Percentiles rank a stretch among this genome's conserved stretches.
Evolutionary conservation across 305 asterid genomes (phyloP).

Genomic region (Ajuga reptans): DNA sequence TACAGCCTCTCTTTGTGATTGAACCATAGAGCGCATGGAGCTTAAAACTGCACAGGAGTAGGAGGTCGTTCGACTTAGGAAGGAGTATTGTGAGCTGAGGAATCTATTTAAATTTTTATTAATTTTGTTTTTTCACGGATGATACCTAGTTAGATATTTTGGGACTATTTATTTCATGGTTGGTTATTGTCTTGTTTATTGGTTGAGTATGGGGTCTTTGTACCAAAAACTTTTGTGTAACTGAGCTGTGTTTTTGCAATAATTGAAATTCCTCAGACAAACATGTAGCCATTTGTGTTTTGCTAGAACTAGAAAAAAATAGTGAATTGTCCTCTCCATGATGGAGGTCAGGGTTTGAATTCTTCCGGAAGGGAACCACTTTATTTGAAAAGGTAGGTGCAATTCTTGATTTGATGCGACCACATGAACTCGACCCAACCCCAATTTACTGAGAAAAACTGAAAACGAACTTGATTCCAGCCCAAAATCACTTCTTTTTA

Average conservation of each 20-base stretch:
- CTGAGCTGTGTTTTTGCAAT: slow-evolving; percentile 9
- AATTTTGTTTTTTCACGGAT: slow-evolving; percentile 20
- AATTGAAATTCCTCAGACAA: background rate
- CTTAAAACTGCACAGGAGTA: slow-evolving; percentile 20
- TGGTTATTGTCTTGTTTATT: slow-evolving; percentile 3
- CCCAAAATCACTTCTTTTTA: no score
- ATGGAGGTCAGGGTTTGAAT: no score
- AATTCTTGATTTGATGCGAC: no score
- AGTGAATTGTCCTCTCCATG: no score
- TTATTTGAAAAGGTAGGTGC: no score
- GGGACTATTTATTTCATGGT: no score
- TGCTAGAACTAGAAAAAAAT: no score
- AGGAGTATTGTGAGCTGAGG: slow-evolving; percentile 22
- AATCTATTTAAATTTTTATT: slow-evolving; percentile 22
- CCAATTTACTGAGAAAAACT: no score
- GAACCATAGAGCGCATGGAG: slow-evolving; percentile 39
- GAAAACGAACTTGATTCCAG: no score
- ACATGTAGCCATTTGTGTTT: no score
- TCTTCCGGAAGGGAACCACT: no score
- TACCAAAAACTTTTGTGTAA: slow-evolving; percentile 7
- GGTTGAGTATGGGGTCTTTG: slow-evolving; percentile 17
- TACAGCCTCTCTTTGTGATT: slow-evolving; percentile 76
- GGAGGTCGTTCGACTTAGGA: slow-evolving; percentile 18
- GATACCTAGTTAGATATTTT: slow-evolving; percentile 34
- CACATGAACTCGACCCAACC: no score